Evolutionary conservation across 345 rosid genomes (phyloP).

Genomic region (Orychophragmus violaceus): DNA sequence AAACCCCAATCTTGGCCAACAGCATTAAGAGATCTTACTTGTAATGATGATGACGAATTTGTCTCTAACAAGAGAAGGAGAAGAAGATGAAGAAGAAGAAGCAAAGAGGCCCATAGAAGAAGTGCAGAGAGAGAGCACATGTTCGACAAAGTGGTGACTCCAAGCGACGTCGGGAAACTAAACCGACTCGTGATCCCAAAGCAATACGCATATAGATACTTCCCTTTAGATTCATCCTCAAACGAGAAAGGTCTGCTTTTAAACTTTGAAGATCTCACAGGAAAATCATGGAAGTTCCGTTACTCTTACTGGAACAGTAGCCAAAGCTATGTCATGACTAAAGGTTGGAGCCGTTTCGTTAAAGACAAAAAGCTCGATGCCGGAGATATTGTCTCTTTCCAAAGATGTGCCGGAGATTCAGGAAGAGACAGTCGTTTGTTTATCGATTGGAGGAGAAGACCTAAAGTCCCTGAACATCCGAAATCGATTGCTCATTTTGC

Average conservation of each 20-base stretch:
- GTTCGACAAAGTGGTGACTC: conserved; percentile 83
- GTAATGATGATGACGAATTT: conserved; percentile 32
- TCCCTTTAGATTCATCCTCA: conserved; percentile 52
- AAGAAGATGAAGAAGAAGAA: conserved; percentile 16
- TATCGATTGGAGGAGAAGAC: conserved; percentile 84
- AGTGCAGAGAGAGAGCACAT: conserved; percentile 56
- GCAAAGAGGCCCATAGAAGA: conserved; percentile 6
- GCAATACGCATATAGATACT: conserved; percentile 74
- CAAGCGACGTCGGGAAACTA: conserved; percentile 82
- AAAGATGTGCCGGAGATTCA: conserved; percentile 60
- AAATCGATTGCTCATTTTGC: conserved; percentile 25
- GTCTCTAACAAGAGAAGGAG: conserved; percentile 41
- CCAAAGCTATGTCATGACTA: conserved; percentile 96
- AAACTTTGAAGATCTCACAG: conserved; percentile 76
- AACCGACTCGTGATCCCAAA: conserved; percentile 76
- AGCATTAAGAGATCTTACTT: conserved; percentile 12
- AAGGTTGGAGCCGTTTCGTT: conserved; percentile 95
- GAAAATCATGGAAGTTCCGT: conserved; percentile 77
- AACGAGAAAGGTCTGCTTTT: conserved; percentile 72
- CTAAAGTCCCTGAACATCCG: conserved; percentile 39
- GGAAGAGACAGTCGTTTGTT: conserved; percentile 49
- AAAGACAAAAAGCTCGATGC: conserved; percentile 94
- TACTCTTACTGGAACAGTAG: conserved; percentile 97
- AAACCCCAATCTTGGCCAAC: not conserved
- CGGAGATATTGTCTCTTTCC: conserved; percentile 87